Evolutionary conservation across 176 grass and related monocot species (phyloP).

Genomic region (Zea luxurians): DNA sequence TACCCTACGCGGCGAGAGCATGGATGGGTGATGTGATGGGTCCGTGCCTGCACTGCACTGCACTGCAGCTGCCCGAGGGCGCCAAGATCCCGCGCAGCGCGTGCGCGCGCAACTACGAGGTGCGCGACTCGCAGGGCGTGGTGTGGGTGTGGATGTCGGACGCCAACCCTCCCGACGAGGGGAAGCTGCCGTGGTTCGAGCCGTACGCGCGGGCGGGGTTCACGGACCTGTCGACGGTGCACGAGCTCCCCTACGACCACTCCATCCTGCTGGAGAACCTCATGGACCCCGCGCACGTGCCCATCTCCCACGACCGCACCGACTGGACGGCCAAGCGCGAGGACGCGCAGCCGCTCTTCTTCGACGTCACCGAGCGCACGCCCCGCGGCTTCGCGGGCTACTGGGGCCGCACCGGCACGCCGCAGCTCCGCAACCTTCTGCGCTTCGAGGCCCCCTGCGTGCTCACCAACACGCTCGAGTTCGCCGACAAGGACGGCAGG

Average conservation of each 20-base stretch:
- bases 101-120: constrained; percentile 72
- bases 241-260: constrained; percentile 97
- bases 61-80: constrained; percentile 61
- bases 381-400: constrained; percentile 66
- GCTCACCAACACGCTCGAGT: constrained; percentile 70
- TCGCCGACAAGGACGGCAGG: constrained; percentile 54
- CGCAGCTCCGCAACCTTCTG: constrained; percentile 58
- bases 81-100: constrained; percentile 82
- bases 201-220: constrained; percentile 65
- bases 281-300: constrained; percentile 94
- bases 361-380: constrained; percentile 72
- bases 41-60: not conserved
- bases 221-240: constrained; percentile 68
- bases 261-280: constrained; percentile 98
- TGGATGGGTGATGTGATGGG: too few species aligned
- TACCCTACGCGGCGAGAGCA: too few species aligned
- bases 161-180: constrained; percentile 41
- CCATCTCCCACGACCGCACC: constrained; percentile 96
- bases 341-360: constrained; percentile 81
- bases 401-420: constrained; percentile 45
- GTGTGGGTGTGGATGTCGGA: constrained; percentile 94
- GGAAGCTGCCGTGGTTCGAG: constrained; percentile 82
- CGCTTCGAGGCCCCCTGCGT: constrained; percentile 79
- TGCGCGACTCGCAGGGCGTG: constrained; percentile 82
- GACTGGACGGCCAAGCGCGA: constrained; percentile 89